These are phyloP conservation scores for Endothia cerciana DNA, from an alignment of 2,329 filamentous ascomycete species.

Conservation along the genomic window DNA sequence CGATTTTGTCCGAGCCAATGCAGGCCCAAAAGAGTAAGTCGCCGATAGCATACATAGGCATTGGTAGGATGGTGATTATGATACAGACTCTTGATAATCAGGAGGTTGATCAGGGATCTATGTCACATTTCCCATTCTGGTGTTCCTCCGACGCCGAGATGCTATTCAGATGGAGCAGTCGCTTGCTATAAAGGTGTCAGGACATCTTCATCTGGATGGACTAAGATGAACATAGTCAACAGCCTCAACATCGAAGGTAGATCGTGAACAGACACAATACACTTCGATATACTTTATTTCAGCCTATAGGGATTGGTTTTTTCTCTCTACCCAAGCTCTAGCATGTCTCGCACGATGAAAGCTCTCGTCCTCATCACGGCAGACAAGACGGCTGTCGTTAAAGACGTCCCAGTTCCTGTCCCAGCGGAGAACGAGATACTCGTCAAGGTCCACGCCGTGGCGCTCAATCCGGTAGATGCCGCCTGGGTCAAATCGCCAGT, in stretches of 20 bases:
- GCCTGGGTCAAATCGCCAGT: neutral
- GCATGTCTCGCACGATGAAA: neutral
- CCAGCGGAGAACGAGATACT: slow-evolving; percentile 33
- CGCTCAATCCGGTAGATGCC: slow-evolving; percentile 14
- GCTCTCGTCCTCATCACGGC: slow-evolving; percentile 11
- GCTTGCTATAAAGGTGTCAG: neutral
- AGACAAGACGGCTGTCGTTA: slow-evolving; percentile 15
- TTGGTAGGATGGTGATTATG: neutral
- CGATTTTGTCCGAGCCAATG: neutral
- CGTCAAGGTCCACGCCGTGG: slow-evolving; percentile 30
- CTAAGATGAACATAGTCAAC: neutral
- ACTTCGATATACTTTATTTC: neutral
- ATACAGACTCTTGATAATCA: neutral
- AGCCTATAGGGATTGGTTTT: too few relatives aligned
- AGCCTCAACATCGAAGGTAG: neutral
- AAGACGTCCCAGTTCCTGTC: slow-evolving; percentile 31
- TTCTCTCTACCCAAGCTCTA: neutral
- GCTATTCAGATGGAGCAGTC: neutral
- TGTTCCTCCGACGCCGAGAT: neutral
- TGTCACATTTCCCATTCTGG: neutral
- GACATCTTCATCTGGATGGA: neutral
- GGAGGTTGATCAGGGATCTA: neutral
- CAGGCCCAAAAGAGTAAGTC: neutral
- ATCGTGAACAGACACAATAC: neutral
- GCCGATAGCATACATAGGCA: neutral